Percentiles rank a stretch among this genome's conserved stretches.
These are phyloP conservation scores for Fusarium agapanthi DNA, from an alignment of 2,329 filamentous ascomycete species.

Conservation along the genomic window DNA sequence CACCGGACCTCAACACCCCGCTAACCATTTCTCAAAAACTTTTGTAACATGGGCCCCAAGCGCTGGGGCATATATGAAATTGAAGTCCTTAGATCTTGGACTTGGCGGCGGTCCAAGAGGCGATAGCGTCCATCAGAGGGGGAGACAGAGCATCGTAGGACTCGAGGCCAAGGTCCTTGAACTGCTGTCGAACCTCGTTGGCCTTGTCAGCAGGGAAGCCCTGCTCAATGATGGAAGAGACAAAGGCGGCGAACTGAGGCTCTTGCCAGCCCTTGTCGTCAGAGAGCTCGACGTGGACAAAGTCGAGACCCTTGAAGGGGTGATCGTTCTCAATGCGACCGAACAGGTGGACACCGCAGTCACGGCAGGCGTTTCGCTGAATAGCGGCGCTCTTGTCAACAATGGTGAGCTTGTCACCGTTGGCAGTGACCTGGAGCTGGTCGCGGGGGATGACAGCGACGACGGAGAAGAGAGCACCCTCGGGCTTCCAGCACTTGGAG, in stretches of 20 bases:
- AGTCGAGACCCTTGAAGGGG: conserved; percentile 74
- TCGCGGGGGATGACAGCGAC: conserved; percentile 68
- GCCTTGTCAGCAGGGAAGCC: conserved; percentile 66
- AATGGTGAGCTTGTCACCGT: conserved; percentile 64
- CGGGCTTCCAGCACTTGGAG: conserved; percentile 77
- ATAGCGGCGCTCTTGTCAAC: conserved; percentile 66
- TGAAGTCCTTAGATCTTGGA: conserved; percentile 24
- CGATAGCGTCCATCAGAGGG: conserved; percentile 68
- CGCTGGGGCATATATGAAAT: neutral
- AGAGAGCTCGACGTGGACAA: conserved; percentile 71
- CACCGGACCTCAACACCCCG: conserved; percentile 12
- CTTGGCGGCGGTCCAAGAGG: conserved; percentile 64
- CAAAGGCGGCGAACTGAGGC: conserved; percentile 75
- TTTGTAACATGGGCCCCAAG: conserved; percentile 9
- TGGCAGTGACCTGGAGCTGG: conserved; percentile 64
- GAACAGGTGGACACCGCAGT: conserved; percentile 70
- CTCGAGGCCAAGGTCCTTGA: conserved; percentile 65
- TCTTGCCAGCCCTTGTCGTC: conserved; percentile 73
- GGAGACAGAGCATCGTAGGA: conserved; percentile 71
- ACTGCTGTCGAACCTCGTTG: conserved; percentile 61
- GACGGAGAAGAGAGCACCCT: conserved; percentile 69
- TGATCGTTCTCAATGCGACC: conserved; percentile 72
- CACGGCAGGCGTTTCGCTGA: conserved; percentile 67
- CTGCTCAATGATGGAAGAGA: conserved; percentile 74
- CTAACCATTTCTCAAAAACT: conserved; percentile 14